Base-by-base conservation (phyloP, 306 rosid genomes). In the Hylodesmum podocarpum region DNA sequence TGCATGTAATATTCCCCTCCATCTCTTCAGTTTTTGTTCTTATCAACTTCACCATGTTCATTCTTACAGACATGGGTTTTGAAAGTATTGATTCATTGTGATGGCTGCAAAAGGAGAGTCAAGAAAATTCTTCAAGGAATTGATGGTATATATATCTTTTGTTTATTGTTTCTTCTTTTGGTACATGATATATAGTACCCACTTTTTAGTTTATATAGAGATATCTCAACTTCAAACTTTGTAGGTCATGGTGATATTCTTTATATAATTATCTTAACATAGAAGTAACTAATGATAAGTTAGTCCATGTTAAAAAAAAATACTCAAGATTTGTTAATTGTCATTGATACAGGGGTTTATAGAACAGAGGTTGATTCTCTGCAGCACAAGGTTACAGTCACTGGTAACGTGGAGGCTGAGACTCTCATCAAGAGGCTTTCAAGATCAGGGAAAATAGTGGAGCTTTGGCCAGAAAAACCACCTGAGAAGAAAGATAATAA, bases 41-140 rank as follows among this genome's bases (percentile, higher is more conserved):
- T 3, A 72, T 40, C 77, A 75, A 57, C 67, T 72, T 75, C 67
- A 65, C 34, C 39, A 11, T n/a, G n/a, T 54, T 76, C 69, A 40
- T 75, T 73, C 36, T 50, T 50, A 0, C 86, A 91, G 98, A 94
- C 88, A 29, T 91, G 96, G 98, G 88, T 84, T 39, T 77, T 94
- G 84, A 94, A 66, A 84, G 98, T 94, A 76, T 87, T 90, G 5
- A 90, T 94, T 81, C 98, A 94, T 85, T 94, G 98, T 40, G 97
- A 88, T 55, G 98, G 96, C 59, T 94, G 98, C 86, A 90, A 83
- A 77, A 90, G 67, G 86, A 94, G 90, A 70, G 94, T 91, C 77
- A 91, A 86, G 90, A 92, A 89, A 90, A 78, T 94, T 81, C 97
- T 94, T 65, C 90, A 88, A 27, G 87, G 81, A 86, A 83, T 91